Percentiles rank a stretch among this genome's conserved stretches.
These are phyloP conservation scores for Micractinium sp. DNA, from an alignment of 139 green algal genomes.

Conservation along the genomic window DNA sequence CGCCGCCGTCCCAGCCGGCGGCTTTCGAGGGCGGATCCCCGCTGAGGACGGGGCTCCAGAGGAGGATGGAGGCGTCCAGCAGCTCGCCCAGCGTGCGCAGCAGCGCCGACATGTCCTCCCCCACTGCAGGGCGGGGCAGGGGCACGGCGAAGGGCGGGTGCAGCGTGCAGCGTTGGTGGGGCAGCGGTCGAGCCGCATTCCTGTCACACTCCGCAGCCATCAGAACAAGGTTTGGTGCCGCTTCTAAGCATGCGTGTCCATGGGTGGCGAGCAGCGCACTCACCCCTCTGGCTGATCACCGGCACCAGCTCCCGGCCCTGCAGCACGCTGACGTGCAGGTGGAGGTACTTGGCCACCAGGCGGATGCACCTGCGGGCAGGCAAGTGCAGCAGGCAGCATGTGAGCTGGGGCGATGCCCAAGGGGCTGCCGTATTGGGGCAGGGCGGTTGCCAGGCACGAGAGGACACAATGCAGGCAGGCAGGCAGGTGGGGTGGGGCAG, in stretches of 20 bases:
- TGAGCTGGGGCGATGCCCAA: too few species aligned
- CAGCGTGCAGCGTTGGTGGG: too few species aligned
- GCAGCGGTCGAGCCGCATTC: too few species aligned
- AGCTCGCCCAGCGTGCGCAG: not conserved
- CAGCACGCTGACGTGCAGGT: not conserved
- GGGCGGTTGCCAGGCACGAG: too few species aligned
- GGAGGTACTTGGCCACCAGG: not conserved
- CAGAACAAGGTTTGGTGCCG: not conserved
- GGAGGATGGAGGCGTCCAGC: not conserved
- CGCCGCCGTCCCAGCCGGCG: not conserved
- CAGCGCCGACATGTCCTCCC: not conserved
- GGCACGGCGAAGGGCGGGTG: too few species aligned
- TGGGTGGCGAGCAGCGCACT: not conserved
- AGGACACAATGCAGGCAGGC: not conserved
- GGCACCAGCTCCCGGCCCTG: not conserved
- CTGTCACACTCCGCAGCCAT: too few species aligned
- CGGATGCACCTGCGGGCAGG: not conserved
- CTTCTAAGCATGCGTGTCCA: not conserved
- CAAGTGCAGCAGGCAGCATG: not conserved
- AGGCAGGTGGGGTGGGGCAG: too few species aligned
- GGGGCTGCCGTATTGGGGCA: too few species aligned
- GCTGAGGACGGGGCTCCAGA: not conserved
- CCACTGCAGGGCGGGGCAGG: too few species aligned
- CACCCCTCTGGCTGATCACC: constrained; percentile 9
- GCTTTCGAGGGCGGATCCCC: not conserved